phyloP scores from a whole-genome alignment of 1,284 basidiomycete genomes.

The Lignosus rhinocerotis region DNA sequence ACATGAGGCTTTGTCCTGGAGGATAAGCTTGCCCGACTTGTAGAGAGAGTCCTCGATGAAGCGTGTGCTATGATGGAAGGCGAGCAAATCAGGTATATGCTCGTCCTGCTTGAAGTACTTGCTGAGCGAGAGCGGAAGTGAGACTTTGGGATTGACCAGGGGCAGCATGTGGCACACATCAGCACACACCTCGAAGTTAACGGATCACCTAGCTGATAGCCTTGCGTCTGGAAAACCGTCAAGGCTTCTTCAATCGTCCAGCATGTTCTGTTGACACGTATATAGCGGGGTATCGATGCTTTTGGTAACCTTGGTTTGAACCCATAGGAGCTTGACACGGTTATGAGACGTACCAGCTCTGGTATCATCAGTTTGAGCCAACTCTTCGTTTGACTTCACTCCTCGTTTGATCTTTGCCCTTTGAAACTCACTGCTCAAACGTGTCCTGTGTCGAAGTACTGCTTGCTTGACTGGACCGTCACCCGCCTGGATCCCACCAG shows the following conservation, averaged over 20 bases:
- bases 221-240: conserved; percentile 50
- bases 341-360: conserved; percentile 50
- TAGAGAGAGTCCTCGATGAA: conserved; percentile 69
- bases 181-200: conserved; percentile 49
- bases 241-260: conserved; percentile 66
- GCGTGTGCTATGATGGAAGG: conserved; percentile 67
- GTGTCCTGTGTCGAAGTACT: conserved; percentile 80
- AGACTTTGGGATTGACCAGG: not conserved
- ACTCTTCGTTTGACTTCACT: conserved; percentile 61
- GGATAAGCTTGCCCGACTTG: conserved; percentile 77
- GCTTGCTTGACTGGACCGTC: conserved; percentile 88
- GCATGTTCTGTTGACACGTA: conserved; percentile 79
- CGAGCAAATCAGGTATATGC: conserved; percentile 80
- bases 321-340: not conserved
- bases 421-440: conserved; percentile 84
- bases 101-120: conserved; percentile 70
- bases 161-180: not conserved
- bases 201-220: conserved; percentile 53
- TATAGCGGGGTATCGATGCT: conserved; percentile 81
- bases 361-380: conserved; percentile 62
- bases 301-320: not conserved
- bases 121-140: conserved; percentile 32
- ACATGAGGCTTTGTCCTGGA: conserved; percentile 98
- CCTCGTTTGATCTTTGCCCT: conserved; percentile 83
- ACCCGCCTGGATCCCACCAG: conserved; percentile 81